These are phyloP conservation scores for Penicillium sp. DNA, from an alignment of 2,329 filamentous ascomycete genomes.

Conservation along the genomic window DNA sequence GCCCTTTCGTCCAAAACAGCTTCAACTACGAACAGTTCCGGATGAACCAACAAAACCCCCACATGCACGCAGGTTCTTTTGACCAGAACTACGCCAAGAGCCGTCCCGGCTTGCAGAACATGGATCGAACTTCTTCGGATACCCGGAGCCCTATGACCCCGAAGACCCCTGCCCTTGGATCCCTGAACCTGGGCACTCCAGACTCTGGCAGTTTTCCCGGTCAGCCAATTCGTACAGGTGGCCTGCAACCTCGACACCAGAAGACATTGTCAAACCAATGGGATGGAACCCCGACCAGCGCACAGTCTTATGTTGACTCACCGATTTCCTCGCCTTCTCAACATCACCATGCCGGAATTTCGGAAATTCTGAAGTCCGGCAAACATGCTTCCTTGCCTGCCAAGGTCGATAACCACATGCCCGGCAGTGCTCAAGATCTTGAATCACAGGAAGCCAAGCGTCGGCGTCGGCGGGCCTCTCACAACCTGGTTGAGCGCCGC, in stretches of 20 bases:
- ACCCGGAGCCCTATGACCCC: constrained; percentile 80
- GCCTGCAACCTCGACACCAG: constrained; percentile 64
- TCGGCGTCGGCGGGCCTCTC: constrained; percentile 85
- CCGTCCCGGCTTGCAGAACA: constrained; percentile 61
- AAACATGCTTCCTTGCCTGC: constrained; percentile 86
- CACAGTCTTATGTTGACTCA: constrained; percentile 84
- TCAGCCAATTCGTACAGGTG: constrained; percentile 73
- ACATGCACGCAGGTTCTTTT: constrained; percentile 43
- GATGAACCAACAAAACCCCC: constrained; percentile 51
- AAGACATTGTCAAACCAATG: constrained; percentile 87
- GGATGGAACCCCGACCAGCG: constrained; percentile 81
- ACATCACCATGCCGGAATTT: constrained; percentile 69
- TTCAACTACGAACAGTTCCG: constrained; percentile 79
- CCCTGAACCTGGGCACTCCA: constrained; percentile 68
- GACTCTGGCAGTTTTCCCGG: constrained; percentile 72
- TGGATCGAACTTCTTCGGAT: constrained; percentile 73
- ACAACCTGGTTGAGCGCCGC: constrained; percentile 93
- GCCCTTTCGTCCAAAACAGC: constrained; percentile 73
- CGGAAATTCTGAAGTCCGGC: constrained; percentile 79
- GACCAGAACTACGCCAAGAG: constrained; percentile 62
- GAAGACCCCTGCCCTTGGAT: constrained; percentile 75
- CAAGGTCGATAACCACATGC: constrained; percentile 65
- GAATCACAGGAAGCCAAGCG: constrained; percentile 93
- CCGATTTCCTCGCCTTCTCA: constrained; percentile 76
- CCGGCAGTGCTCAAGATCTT: constrained; percentile 48